Evolutionary conservation across 805 yeast species (phyloP), one percentile per base, ranked within the genome.

Genomic region (Danielozyma ontarioensis): DNA sequence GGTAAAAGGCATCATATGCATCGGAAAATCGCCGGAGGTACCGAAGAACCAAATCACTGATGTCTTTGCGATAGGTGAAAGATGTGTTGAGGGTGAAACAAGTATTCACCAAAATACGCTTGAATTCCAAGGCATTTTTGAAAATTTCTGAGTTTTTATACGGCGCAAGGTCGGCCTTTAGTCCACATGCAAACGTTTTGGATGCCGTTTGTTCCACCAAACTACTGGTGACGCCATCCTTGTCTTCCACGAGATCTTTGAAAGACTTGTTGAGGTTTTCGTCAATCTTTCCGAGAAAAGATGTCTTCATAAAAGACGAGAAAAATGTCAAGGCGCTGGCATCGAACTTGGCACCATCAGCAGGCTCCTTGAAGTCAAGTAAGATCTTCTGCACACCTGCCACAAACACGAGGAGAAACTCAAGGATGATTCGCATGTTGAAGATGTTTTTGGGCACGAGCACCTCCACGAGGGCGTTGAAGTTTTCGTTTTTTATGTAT

Each of bases 371-470:
- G 31, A 48, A 51, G 34, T 45, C 35, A 3, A 34, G 25, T 28
- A 61, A 54, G 2, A 67, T 34, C 17, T 37, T 37, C 32, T 68
- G 60, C 1, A 83, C 62, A 2, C 84, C 78, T 28, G 83, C 79
- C 17, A 78, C 64, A 48, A 85, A 86, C 10, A 78, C 59, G 30
- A 86, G 66, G 25, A 86, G 76, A 25, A 84, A 80, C 36, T 83
- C 95, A 31, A 86, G 57, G 12, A 88, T 72, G 4, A 83, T 71
- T 42, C 89, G 72, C 81, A 89, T 85, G 47, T 88, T 86, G 57
- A 83, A 78, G 12, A 87, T 71, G 48, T 78, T 78, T 2, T 86
- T 78, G 1, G 79, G 76, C 2, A 84, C 83, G 25, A 86, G 57
- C 3, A 79, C 70, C 39, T 81, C 79, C 33, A 80, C 80, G 44